Evolutionary conservation across 139 green algal genomes (phyloP).

Genomic region (Deuterostichococcus epilithicus): DNA sequence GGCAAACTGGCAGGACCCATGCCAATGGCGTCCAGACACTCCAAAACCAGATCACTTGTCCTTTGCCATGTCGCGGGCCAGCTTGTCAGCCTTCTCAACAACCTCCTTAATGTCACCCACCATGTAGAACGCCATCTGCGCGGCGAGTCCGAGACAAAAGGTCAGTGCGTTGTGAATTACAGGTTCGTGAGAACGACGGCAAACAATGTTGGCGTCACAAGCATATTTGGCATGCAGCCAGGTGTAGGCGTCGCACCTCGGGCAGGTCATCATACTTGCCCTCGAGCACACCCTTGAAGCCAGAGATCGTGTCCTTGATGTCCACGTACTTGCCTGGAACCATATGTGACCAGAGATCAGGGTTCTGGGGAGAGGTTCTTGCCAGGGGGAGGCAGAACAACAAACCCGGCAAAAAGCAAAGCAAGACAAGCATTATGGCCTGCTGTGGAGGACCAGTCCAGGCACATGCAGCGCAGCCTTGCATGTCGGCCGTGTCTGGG

Average conservation of each 20-base stretch:
- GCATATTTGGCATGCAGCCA: too few relatives aligned
- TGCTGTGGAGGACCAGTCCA: not conserved
- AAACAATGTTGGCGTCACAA: too few relatives aligned
- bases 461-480: not conserved
- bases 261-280: slow-evolving; percentile 98
- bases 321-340: slow-evolving; percentile 90
- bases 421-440: not conserved
- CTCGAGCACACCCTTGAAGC: slow-evolving; percentile 88
- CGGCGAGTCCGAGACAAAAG: slow-evolving; percentile 9
- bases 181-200: not conserved
- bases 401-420: not conserved
- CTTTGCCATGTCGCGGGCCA: slow-evolving; percentile 26
- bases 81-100: slow-evolving; percentile 66
- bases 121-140: slow-evolving; percentile 99
- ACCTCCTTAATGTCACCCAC: slow-evolving; percentile 90
- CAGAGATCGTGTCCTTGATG: slow-evolving; percentile 89
- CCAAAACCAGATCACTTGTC: too few relatives aligned
- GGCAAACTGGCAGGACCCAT: too few relatives aligned
- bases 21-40: too few relatives aligned
- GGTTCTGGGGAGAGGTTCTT: not conserved
- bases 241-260: slow-evolving; percentile 44
- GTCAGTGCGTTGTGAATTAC: not conserved
- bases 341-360: not conserved
- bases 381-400: not conserved
- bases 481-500: too few relatives aligned